Evolutionary conservation across 176 grass and related monocot genomes (phyloP).

Genomic region (Zoysia japonica): DNA sequence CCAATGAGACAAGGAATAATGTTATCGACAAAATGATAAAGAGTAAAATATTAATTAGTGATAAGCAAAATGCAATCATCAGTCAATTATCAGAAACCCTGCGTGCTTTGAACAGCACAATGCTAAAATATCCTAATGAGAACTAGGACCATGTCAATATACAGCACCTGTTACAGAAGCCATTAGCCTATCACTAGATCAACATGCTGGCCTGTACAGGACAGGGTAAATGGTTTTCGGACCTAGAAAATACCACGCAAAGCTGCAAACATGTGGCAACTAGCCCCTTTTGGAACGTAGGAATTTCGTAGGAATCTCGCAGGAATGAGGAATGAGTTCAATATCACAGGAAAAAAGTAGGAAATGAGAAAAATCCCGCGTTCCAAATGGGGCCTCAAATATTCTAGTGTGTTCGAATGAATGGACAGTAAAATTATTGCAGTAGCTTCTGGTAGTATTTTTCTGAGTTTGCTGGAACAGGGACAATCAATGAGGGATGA

Average conservation of each 20-base stretch:
- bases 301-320: too few species aligned
- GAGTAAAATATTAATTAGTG: background rate
- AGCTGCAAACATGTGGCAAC: background rate
- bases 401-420: background rate
- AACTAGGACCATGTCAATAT: constrained; percentile 4
- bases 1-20: background rate
- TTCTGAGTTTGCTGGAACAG: background rate
- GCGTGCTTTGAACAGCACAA: background rate
- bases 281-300: background rate
- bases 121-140: background rate
- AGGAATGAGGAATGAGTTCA: too few species aligned
- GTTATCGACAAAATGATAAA: background rate
- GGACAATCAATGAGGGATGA: background rate
- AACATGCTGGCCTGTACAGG: constrained; percentile 7
- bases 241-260: background rate
- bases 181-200: background rate
- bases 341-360: too few species aligned
- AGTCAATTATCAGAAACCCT: background rate
- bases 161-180: background rate
- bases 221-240: background rate
- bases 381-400: background rate
- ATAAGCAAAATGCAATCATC: background rate
- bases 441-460: background rate
- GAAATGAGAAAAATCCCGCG: too few species aligned
- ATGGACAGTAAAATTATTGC: too few species aligned